Base-by-base conservation (phyloP, 441 rosid species). In the Syzygium malaccense region DNA sequence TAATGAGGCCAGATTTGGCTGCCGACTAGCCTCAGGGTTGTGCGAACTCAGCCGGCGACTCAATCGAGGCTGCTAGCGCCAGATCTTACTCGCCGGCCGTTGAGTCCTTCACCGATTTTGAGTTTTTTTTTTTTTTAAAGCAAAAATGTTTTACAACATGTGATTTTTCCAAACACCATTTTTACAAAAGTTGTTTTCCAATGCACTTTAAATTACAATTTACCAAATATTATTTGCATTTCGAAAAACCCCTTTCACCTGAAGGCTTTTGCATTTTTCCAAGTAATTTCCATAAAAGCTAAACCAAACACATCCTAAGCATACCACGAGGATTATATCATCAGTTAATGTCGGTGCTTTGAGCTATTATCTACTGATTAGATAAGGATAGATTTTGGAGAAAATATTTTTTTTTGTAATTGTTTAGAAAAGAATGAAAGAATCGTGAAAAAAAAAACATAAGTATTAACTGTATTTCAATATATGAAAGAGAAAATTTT, bases 81-180 rank as follows among this genome's bases (percentile, higher is more conserved):
- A 25, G 0, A 58, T 58, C 12, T 11, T 14, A 58, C 30, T 58
- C 0, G 0, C 30, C 1, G 12, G 5, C 13, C 7, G 0, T 6
- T 26, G 28, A 58, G 30, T 58, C 48, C 2, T 53, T 26, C 13
- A n/a, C 0, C 13, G 14, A n/a, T 14, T 26, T 26, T 11, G 64
- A n/a, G 28, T 58, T 58, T 6, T 25, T n/a, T n/a, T 58, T 58
- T 6, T 25, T 5, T 56, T 1, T 6, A 6, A 2, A 55, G 8
- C 58, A 23, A 60, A 60, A 60, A 15, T 60, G 7, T 3, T 60
- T 13, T 60, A 12, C n/a, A 60, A 60, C 28, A 4, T 53, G 17
- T 53, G 54, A 4, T 53, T 53, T 53, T 53, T 53, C 17, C 17
- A 14, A 53, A 53, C 15, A 14, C 14, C 15, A 53, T 53, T 53